These are phyloP conservation scores for Ophiostoma sp. DNA, from an alignment of 2,329 filamentous ascomycete genomes.

Conservation along the genomic window DNA sequence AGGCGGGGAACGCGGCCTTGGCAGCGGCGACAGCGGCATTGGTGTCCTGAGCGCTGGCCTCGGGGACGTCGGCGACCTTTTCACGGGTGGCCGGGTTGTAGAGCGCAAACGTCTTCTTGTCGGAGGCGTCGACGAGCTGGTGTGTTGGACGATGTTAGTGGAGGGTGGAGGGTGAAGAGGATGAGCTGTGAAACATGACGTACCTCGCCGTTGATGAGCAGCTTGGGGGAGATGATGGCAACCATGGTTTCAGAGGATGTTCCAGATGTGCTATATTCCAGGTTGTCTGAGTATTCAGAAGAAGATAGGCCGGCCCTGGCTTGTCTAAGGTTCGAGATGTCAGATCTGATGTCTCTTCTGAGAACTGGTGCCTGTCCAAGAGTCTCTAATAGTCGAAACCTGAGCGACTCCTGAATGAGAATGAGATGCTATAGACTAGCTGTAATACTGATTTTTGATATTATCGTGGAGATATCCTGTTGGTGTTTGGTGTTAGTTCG, in stretches of 20 bases:
- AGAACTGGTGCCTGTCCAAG: not conserved
- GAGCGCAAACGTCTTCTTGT: conserved; percentile 41
- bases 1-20: conserved; percentile 41
- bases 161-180: not conserved
- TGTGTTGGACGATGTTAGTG: not conserved
- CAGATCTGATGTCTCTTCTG: not conserved
- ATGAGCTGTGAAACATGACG: not conserved
- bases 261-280: not conserved
- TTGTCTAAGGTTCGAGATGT: not conserved
- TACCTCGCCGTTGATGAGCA: conserved; percentile 13
- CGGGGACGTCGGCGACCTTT: conserved; percentile 38
- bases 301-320: not conserved
- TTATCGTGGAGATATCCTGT: not conserved
- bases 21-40: conserved; percentile 42
- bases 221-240: too few relatives aligned
- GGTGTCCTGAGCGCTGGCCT: conserved; percentile 41
- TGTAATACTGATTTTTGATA: not conserved
- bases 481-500: not conserved
- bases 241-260: not conserved
- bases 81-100: conserved; percentile 40
- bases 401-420: not conserved
- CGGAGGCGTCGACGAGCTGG: conserved; percentile 42
- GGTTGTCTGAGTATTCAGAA: not conserved
- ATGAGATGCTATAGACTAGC: not conserved
- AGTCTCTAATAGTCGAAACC: not conserved